Conservation (phyloP, 768 basidiomycete species). For the Tylopilus cervinicoccineus region DNA sequence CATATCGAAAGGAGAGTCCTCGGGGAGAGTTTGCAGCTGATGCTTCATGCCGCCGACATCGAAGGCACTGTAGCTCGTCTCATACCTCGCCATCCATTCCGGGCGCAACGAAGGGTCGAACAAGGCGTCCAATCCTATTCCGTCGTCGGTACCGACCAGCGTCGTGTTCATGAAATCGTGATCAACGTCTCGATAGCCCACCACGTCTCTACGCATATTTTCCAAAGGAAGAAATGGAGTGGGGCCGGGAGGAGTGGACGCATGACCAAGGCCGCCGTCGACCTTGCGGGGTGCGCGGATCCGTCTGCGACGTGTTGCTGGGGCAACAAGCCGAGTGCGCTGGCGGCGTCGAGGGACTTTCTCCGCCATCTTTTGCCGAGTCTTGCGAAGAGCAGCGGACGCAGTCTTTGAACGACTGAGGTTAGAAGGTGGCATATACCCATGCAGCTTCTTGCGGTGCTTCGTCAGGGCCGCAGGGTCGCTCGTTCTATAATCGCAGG, state of each 20-base stretch:
- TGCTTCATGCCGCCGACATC: neutral
- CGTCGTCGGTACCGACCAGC: conserved; percentile 1
- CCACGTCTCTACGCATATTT: neutral
- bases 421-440: conserved; percentile 12
- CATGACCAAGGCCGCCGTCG: neutral
- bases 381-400: neutral
- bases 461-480: conserved; percentile 26
- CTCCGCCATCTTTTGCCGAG: neutral
- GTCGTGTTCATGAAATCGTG: neutral
- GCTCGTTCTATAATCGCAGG: conserved; percentile 20
- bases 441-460: conserved; percentile 23
- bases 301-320: neutral
- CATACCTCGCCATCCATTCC: conserved; percentile 14
- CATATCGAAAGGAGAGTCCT: neutral
- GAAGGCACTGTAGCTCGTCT: conserved; percentile 4
- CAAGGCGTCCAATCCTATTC: conserved; percentile 1
- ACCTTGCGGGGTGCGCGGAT: neutral
- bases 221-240: neutral
- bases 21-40: neutral
- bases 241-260: neutral
- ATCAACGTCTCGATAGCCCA: neutral
- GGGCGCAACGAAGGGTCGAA: conserved; percentile 7
- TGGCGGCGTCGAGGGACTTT: neutral
- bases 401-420: neutral
- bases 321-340: neutral